These are phyloP conservation scores for Solanum infundibuliforme DNA, from an alignment of 257 asterid genomes.

Conservation along the genomic window DNA sequence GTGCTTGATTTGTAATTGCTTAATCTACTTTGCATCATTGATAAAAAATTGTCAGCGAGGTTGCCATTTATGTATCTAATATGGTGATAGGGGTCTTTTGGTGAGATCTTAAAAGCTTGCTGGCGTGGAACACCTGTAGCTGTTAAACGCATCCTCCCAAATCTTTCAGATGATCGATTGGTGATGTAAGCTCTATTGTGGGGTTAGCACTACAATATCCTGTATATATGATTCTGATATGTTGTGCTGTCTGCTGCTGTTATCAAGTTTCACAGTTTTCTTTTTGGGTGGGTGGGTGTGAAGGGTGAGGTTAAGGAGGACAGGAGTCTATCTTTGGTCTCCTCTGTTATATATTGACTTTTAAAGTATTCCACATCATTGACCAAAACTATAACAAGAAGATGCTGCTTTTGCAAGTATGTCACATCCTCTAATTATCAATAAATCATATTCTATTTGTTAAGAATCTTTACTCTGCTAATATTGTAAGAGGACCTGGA, in stretches of 20 bases:
- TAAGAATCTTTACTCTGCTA: neutral
- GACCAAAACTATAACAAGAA: neutral
- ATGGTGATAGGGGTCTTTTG: slow-evolving; percentile 78
- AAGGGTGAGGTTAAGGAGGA: neutral
- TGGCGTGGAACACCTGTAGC: slow-evolving; percentile 99
- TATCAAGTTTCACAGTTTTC: neutral
- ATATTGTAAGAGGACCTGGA: neutral
- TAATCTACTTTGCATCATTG: neutral
- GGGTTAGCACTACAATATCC: neutral
- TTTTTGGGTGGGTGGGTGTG: neutral
- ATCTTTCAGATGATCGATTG: slow-evolving; percentile 89
- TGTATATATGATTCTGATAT: neutral
- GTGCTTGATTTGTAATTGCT: neutral
- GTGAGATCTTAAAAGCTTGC: slow-evolving; percentile 86
- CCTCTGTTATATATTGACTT: neutral
- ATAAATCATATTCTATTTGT: neutral
- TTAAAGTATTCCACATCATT: neutral
- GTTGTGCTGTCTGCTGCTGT: neutral
- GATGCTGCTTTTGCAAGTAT: neutral
- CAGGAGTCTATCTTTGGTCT: neutral
- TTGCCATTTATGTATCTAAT: neutral
- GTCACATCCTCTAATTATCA: neutral
- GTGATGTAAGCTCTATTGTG: slow-evolving; percentile 55
- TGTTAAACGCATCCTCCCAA: slow-evolving; percentile 94
- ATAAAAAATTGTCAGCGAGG: neutral